These are phyloP conservation scores for Phytophthora pinifolia DNA, from an alignment of 352 stramenopile species.

Conservation along the genomic window DNA sequence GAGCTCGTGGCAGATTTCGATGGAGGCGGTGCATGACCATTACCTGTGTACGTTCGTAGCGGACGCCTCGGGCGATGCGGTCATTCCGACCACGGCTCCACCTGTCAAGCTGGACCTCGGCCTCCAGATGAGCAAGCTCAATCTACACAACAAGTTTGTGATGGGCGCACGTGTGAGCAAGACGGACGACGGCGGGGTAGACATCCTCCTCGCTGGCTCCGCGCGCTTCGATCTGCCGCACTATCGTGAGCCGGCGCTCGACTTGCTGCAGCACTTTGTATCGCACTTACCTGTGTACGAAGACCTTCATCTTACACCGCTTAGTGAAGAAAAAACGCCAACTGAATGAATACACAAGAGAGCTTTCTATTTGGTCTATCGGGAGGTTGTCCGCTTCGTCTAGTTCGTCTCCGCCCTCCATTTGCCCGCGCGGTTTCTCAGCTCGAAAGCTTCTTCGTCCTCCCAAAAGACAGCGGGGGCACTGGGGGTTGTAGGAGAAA, in stretches of 20 bases:
- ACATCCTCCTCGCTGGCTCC: constrained; percentile 44
- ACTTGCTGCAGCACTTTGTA: constrained; percentile 62
- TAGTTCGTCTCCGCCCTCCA: constrained; percentile 61
- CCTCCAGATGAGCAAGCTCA: constrained; percentile 37
- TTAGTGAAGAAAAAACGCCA: constrained; percentile 17
- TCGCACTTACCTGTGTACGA: constrained; percentile 58
- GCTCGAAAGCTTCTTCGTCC: constrained; percentile 33
- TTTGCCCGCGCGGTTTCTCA: constrained; percentile 41
- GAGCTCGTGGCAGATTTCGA: constrained; percentile 44
- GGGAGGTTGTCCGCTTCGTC: neutral
- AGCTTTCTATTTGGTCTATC: neutral
- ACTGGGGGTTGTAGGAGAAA: constrained; percentile 38
- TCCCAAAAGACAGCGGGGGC: constrained; percentile 33
- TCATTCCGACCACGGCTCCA: constrained; percentile 18
- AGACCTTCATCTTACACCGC: constrained; percentile 47
- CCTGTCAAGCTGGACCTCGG: constrained; percentile 25
- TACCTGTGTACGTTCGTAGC: constrained; percentile 50
- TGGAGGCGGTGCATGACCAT: constrained; percentile 55
- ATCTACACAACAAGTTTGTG: constrained; percentile 41
- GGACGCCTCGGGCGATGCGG: constrained; percentile 21
- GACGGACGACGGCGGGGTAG: constrained; percentile 27
- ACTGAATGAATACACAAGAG: no score
- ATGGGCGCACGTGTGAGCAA: constrained; percentile 26
- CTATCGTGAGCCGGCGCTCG: constrained; percentile 30
- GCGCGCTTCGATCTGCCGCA: constrained; percentile 35